These are phyloP conservation scores for Fusarium foetens DNA, from an alignment of 2,329 filamentous ascomycete genomes.

Conservation along the genomic window DNA sequence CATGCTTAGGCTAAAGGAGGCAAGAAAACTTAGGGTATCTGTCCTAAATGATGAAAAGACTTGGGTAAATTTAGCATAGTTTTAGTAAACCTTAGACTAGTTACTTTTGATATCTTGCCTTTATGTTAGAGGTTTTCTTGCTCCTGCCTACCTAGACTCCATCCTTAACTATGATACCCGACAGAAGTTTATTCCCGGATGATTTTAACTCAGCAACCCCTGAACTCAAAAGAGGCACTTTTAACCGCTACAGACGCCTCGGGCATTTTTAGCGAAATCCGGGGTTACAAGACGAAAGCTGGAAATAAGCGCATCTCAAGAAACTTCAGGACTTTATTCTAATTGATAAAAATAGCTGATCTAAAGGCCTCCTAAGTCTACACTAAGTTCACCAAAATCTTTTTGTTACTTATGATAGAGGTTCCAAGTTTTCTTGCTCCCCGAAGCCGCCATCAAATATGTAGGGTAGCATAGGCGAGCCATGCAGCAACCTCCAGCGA, in stretches of 20 bases:
- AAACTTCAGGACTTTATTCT: background rate
- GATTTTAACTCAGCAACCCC: background rate
- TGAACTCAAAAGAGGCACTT: slow-evolving; percentile 2
- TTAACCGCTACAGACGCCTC: background rate
- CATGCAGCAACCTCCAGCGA: background rate
- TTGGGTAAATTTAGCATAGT: background rate
- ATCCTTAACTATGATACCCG: background rate
- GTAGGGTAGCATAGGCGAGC: background rate
- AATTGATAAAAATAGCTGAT: no score
- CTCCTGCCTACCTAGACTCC: background rate
- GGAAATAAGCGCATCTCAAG: background rate
- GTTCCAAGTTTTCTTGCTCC: background rate
- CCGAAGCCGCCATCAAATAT: background rate
- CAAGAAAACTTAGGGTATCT: background rate
- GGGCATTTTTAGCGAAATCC: background rate
- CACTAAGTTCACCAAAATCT: fast-evolving
- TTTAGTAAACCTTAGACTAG: background rate
- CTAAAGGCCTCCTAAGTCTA: no score
- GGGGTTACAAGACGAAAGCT: background rate
- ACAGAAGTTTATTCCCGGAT: background rate
- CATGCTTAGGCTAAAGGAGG: background rate
- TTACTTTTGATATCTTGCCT: background rate
- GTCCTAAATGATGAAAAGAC: background rate
- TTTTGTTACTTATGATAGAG: background rate
- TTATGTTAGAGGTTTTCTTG: background rate